Conservation (phyloP, 495 filamentous ascomycete species). For the Copromyces sp. region DNA sequence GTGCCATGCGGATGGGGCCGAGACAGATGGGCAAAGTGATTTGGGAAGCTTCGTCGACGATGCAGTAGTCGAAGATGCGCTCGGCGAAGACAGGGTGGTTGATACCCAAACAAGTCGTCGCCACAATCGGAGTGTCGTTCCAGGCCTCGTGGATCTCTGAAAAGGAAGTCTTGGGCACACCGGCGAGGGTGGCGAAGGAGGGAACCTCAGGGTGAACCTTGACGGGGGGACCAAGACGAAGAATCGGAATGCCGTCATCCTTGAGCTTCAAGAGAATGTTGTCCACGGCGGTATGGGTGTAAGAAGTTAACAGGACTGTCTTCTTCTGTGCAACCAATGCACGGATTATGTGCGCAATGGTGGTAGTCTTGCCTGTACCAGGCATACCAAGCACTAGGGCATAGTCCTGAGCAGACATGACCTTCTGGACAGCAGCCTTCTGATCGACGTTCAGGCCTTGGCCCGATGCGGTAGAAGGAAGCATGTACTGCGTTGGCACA, state of each 20-base stretch:
- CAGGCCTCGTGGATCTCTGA: constrained; percentile 77
- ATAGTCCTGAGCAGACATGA: constrained; percentile 91
- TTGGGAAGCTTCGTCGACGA: constrained; percentile 95
- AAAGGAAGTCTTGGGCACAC: constrained; percentile 57
- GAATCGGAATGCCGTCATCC: constrained; percentile 63
- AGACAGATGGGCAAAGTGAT: constrained; percentile 92
- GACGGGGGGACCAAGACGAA: constrained; percentile 69
- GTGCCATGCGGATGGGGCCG: constrained; percentile 85
- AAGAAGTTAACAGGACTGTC: constrained; percentile 84
- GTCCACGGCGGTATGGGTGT: constrained; percentile 95
- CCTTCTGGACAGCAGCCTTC: constrained; percentile 74
- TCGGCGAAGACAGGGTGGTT: constrained; percentile 80
- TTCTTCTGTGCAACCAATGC: constrained; percentile 83
- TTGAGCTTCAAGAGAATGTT: constrained; percentile 92
- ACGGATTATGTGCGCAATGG: constrained; percentile 93
- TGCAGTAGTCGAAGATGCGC: constrained; percentile 92
- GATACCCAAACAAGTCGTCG: constrained; percentile 87
- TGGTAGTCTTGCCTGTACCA: constrained; percentile 95
- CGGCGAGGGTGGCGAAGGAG: constrained; percentile 68
- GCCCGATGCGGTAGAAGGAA: constrained; percentile 36
- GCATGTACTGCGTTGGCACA: constrained; percentile 44
- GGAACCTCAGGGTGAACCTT: constrained; percentile 85
- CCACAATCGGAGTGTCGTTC: constrained; percentile 75
- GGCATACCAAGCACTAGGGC: constrained; percentile 95
- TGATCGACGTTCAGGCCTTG: constrained; percentile 74